These are phyloP conservation scores for Wickerhamomyces subpelliculosus DNA, from an alignment of 805 yeast species.

Conservation along the genomic window DNA sequence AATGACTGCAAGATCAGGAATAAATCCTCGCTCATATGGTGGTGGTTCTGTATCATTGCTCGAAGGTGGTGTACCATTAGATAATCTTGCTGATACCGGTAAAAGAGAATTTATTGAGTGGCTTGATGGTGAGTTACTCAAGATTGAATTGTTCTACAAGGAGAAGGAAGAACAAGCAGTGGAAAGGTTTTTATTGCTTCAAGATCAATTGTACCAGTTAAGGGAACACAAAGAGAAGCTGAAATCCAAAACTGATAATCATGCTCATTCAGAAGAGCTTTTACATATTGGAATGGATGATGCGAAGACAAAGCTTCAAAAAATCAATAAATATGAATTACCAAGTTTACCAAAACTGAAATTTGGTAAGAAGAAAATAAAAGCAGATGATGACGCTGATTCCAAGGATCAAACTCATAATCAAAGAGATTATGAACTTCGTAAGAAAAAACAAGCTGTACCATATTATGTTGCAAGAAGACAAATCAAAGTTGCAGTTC, in stretches of 20 bases:
- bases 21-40: no score
- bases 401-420: slow-evolving; percentile 14
- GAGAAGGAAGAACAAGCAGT: slow-evolving; percentile 55
- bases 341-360: slow-evolving; percentile 35
- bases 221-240: slow-evolving; percentile 41
- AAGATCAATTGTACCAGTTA: slow-evolving; percentile 62
- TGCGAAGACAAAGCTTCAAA: slow-evolving; percentile 6
- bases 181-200: slow-evolving; percentile 52
- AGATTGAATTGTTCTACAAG: slow-evolving; percentile 55
- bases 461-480: slow-evolving; percentile 61
- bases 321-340: slow-evolving; percentile 28
- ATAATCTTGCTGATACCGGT: slow-evolving; percentile 26
- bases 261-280: slow-evolving; percentile 5
- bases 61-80: slow-evolving; percentile 8
- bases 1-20: neutral
- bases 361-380: slow-evolving; percentile 24
- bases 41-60: no score
- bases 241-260: slow-evolving; percentile 7
- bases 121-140: slow-evolving; percentile 55
- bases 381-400: slow-evolving; percentile 6
- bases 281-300: slow-evolving; percentile 2
- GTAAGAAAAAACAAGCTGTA: slow-evolving; percentile 31
- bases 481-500: slow-evolving; percentile 59
- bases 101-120: slow-evolving; percentile 50
- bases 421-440: slow-evolving; percentile 41